Conservation (phyloP, 352 stramenopile genomes). For the Phytophthora foliorum region DNA sequence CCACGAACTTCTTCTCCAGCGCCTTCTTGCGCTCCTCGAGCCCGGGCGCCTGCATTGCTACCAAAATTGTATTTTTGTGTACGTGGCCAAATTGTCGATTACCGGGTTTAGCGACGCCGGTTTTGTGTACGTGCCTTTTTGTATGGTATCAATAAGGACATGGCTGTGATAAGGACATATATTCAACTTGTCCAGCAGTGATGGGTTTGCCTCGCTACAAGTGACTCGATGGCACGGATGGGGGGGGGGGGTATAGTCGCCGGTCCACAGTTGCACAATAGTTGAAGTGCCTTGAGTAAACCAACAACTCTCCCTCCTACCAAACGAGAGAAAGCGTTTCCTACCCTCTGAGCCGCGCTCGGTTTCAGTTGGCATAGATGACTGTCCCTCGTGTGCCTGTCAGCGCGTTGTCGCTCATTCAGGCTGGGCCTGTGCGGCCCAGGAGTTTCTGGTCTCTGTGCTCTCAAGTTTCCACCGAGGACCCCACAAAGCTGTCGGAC, state of each 20-base stretch:
- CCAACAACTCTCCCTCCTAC: neutral
- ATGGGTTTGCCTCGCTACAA: no score
- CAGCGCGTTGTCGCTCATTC: neutral
- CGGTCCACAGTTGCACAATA: neutral
- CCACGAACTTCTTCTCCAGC: constrained; percentile 83
- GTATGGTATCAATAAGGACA: no score
- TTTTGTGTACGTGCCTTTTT: no score
- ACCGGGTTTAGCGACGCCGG: no score
- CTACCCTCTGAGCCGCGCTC: neutral
- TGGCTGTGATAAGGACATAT: neutral
- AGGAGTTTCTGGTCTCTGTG: constrained; percentile 26
- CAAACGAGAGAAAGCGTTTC: constrained; percentile 1
- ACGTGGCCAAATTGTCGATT: neutral
- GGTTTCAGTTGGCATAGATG: constrained; percentile 9
- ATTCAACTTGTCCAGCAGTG: no score
- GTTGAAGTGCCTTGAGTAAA: neutral
- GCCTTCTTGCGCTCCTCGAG: constrained; percentile 78
- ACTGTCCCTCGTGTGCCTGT: constrained; percentile 6
- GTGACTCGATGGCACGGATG: no score
- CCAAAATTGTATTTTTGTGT: no score
- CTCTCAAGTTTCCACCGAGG: constrained; percentile 1
- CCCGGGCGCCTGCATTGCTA: constrained; percentile 25
- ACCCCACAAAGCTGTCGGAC: constrained; percentile 1
- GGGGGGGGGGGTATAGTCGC: no score
- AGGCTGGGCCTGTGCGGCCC: neutral